Evolutionary conservation across 192 early-diverging fungal genomes (phyloP).

Genomic region (Backusella psychrophila): DNA sequence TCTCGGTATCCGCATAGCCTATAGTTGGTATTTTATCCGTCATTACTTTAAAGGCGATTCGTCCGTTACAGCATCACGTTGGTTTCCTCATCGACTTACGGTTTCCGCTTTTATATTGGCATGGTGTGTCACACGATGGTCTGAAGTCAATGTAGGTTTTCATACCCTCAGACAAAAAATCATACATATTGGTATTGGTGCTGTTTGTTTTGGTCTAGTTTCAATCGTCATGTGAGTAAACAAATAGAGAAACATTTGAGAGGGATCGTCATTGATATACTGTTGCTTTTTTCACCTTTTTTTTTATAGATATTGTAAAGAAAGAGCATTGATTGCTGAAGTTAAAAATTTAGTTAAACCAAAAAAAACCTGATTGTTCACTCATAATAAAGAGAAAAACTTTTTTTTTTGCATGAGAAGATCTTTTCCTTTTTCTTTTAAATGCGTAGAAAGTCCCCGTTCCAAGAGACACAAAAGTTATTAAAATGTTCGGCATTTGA

Average conservation of each 20-base stretch:
- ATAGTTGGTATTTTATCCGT: conserved; percentile 64
- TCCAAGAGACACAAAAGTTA: neutral
- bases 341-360: conserved; percentile 12
- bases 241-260: neutral
- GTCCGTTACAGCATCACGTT: conserved; percentile 29
- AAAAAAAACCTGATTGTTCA: neutral
- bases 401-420: neutral
- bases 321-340: conserved; percentile 18
- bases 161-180: conserved; percentile 42
- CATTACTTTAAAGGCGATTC: conserved; percentile 52
- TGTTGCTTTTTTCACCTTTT: neutral
- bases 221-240: conserved; percentile 44
- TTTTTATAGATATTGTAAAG: conserved; percentile 17
- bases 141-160: conserved; percentile 60
- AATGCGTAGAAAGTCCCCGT: neutral
- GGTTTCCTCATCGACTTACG: conserved; percentile 44
- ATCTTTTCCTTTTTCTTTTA: neutral
- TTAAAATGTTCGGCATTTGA: neutral
- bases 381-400: too few relatives aligned
- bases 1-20: conserved; percentile 73
- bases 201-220: conserved; percentile 35
- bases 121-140: conserved; percentile 52
- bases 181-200: conserved; percentile 58
- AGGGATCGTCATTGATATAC: neutral
- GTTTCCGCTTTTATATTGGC: conserved; percentile 43